Evolutionary conservation across 192 early-diverging fungal species (phyloP), one percentile per base, ranked within the genome.

Genomic region (Backusella tuberculispora): DNA sequence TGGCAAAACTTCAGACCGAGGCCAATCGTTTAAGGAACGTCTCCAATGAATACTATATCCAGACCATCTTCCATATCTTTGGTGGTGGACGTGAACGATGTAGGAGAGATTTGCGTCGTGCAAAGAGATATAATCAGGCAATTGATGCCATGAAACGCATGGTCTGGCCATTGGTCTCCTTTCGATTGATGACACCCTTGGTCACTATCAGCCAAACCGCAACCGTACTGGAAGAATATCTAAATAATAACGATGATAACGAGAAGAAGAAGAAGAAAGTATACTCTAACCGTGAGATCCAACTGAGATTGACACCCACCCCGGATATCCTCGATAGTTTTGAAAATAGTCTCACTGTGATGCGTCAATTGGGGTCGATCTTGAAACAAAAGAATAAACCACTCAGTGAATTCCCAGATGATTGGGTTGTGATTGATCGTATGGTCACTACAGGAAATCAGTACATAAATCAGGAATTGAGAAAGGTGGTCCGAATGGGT

Each of bases 101-200:
- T 5, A 42, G 43, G 17, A n/a, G 63, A 13, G 63, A 73, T 38
- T 26, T 73, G 9, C 37, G 60, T 34, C 60, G 60, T n/a, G 26
- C 72, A 34, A 73, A 73, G 43, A 44, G 72, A 46, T 73, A 73
- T 26, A 73, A 64, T 17, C 42, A 73, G 15, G 72, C 60, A 2
- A 60, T 73, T 13, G 60, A 64, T 40, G 72, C 60, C 0, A 73
- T 73, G 56, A 73, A 65, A 3, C 56, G 60, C 5, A 63, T 73
- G 13, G 43, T 73, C 4, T 65, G 53, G 56, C 29, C 72, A 3
- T 65, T 60, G 10, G 42, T 73, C 14, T 73, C 72, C 1, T 73
- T 73, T 45, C 43, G 72, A 8, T 37, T 73, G 15, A 8, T 73
- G 6, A 4, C 43, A 1, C 72, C 72, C 1, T 34, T 65, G 14